Percentiles rank a stretch among this genome's conserved stretches.
Conservation (phyloP, 371 early-diverging fungal species). For the Mucor velutinosus region DNA sequence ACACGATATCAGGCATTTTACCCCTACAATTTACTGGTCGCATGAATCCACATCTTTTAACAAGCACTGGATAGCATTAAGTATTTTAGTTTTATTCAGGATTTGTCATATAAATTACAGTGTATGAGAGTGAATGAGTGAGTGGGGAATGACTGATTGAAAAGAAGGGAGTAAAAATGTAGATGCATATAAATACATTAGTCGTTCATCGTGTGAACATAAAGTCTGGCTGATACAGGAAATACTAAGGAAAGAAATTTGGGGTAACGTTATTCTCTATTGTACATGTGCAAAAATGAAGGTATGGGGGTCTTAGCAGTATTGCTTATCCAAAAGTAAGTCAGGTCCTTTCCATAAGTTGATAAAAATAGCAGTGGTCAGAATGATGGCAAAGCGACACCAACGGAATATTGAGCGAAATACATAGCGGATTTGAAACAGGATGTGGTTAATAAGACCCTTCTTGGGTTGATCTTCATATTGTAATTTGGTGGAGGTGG, state of each 20-base stretch:
- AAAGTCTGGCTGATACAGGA: background rate
- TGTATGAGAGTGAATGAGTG: background rate
- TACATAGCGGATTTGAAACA: constrained; percentile 32
- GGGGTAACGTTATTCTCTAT: background rate
- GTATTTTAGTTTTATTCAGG: background rate
- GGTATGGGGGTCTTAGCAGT: background rate
- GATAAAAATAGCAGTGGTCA: constrained; percentile 54
- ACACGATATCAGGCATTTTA: background rate
- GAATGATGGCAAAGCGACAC: constrained; percentile 57
- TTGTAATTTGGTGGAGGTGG: background rate
- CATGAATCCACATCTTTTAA: background rate
- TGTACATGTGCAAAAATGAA: background rate
- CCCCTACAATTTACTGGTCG: background rate
- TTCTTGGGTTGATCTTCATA: background rate
- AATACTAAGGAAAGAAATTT: background rate
- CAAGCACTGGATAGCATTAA: background rate
- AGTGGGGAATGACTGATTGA: background rate
- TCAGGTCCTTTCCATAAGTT: constrained; percentile 65
- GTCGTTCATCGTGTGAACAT: background rate
- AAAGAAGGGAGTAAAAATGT: background rate
- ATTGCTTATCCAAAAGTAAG: constrained; percentile 26
- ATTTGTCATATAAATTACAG: constrained; percentile 1
- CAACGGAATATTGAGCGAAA: constrained; percentile 53
- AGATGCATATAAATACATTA: background rate
- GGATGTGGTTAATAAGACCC: constrained; percentile 18